phyloP scores from a whole-genome alignment of 2,329 filamentous ascomycete genomes.

The Ophiostoma australiae region DNA sequence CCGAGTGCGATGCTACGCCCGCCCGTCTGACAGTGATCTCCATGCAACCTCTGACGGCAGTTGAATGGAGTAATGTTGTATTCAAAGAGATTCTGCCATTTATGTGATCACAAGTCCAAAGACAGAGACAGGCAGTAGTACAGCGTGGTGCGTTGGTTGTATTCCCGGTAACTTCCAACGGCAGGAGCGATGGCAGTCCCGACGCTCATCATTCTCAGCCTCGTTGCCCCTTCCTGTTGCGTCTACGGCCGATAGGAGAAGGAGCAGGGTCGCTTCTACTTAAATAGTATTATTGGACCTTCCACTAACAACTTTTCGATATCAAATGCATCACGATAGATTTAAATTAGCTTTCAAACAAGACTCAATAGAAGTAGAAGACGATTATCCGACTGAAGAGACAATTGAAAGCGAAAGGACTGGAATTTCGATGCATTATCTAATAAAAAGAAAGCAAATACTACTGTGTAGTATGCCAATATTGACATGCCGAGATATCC shows the following conservation, averaged over 20 bases:
- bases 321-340: too few species aligned
- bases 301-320: background rate
- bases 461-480: background rate
- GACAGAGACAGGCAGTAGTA: background rate
- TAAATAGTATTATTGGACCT: background rate
- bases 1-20: constrained; percentile 3
- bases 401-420: background rate
- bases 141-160: background rate
- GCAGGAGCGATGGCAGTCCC: background rate
- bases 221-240: background rate
- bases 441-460: background rate
- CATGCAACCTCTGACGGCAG: background rate
- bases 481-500: background rate
- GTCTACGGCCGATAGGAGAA: background rate
- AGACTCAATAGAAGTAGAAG: background rate
- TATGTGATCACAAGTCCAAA: background rate
- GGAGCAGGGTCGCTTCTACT: too few species aligned
- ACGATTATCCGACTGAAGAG: background rate
- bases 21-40: background rate
- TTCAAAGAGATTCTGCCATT: background rate
- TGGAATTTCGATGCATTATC: background rate
- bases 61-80: background rate
- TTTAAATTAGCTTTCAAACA: too few species aligned
- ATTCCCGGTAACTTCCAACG: background rate
- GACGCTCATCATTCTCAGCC: background rate